Evolutionary conservation across 257 asterid genomes (phyloP).

Genomic region (Thymus quinquecostatus): DNA sequence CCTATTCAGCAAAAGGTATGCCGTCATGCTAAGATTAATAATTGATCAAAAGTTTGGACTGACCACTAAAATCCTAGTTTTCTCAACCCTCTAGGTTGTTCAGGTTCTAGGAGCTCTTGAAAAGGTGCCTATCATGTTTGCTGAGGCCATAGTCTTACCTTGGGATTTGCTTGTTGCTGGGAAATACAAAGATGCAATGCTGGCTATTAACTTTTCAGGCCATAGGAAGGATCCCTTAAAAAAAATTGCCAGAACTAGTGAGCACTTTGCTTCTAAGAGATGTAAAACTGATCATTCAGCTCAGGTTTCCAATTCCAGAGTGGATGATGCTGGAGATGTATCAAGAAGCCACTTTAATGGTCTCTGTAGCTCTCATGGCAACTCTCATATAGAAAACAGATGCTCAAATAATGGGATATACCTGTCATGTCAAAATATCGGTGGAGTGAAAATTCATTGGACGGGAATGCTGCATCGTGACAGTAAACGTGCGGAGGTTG

Average conservation of each 20-base stretch:
- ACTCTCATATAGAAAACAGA: constrained; percentile 28
- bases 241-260: constrained; percentile 28
- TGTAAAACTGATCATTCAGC: constrained; percentile 46
- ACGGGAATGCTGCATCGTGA: constrained; percentile 54
- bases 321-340: constrained; percentile 36
- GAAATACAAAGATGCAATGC: constrained; percentile 42
- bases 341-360: constrained; percentile 29
- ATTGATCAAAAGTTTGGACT: constrained; percentile 19
- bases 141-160: constrained; percentile 76
- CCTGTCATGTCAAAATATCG: constrained; percentile 55
- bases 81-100: constrained; percentile 30
- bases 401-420: constrained; percentile 34
- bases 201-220: constrained; percentile 30
- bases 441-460: constrained; percentile 38
- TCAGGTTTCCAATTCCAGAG: constrained; percentile 32
- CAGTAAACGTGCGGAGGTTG: constrained; percentile 34
- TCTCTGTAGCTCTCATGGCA: constrained; percentile 24
- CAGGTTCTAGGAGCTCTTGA: constrained; percentile 62
- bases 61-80: constrained; percentile 3
- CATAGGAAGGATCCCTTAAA: constrained; percentile 37
- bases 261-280: constrained; percentile 44
- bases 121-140: constrained; percentile 58
- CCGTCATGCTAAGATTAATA: constrained; percentile 23
- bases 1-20: constrained; percentile 71
- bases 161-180: constrained; percentile 74